phyloP scores from a whole-genome alignment of 257 asterid genomes.

The Rubia yunnanensis region DNA sequence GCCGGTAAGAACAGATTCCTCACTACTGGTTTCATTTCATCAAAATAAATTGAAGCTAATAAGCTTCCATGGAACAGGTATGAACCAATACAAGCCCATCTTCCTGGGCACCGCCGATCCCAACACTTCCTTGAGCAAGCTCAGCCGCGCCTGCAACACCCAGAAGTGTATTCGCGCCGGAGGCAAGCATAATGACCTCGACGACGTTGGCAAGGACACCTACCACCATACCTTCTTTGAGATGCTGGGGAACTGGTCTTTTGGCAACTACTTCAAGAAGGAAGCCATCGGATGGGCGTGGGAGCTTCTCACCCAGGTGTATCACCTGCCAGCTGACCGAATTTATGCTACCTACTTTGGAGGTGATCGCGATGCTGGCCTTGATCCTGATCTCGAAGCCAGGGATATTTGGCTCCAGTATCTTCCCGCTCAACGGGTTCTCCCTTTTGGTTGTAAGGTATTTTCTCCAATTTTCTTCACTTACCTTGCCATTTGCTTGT shows the following conservation, averaged over 20 bases:
- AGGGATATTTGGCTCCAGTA: constrained; percentile 74
- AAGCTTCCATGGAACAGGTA: constrained; percentile 34
- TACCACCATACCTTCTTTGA: constrained; percentile 98
- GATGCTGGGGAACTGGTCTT: constrained; percentile 99
- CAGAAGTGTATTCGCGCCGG: constrained; percentile 99
- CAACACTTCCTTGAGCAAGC: constrained; percentile 72
- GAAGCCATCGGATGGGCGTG: constrained; percentile 92
- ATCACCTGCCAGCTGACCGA: constrained; percentile 51
- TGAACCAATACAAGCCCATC: constrained; percentile 98
- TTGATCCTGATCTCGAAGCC: constrained; percentile 84
- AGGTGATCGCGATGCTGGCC: constrained; percentile 83
- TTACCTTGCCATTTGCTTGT: background rate
- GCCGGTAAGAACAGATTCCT: constrained; percentile 38
- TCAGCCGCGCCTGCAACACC: constrained; percentile 88
- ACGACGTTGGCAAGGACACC: constrained; percentile 98
- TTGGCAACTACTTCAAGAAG: constrained; percentile 83
- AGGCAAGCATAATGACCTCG: constrained; percentile 95
- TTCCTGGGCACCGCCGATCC: constrained; percentile 91
- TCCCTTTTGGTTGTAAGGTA: constrained; percentile 95
- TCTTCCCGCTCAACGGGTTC: constrained; percentile 65
- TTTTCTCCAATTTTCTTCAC: background rate
- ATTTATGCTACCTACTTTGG: constrained; percentile 97
- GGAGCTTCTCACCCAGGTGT: constrained; percentile 93
- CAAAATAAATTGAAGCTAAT: too few species aligned
- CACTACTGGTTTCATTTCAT: too few species aligned